These are phyloP conservation scores for Physaria fendleri DNA, from an alignment of 345 rosid genomes.

Conservation along the genomic window DNA sequence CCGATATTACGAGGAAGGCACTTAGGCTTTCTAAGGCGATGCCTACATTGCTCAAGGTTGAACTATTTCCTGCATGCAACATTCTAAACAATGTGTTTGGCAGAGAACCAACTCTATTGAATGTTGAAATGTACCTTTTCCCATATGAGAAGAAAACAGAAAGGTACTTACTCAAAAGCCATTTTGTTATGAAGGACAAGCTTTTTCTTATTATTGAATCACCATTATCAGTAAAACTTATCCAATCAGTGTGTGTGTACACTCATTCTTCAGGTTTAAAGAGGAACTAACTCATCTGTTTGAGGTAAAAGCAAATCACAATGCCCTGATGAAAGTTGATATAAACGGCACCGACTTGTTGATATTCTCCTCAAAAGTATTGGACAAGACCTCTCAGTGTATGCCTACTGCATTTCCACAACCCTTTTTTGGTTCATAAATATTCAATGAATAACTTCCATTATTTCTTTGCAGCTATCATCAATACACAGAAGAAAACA, in stretches of 20 bases:
- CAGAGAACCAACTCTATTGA: constrained; percentile 34
- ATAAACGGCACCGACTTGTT: constrained; percentile 49
- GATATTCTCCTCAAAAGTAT: constrained; percentile 51
- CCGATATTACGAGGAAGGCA: constrained; percentile 37
- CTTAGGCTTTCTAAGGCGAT: constrained; percentile 35
- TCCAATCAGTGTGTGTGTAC: no score
- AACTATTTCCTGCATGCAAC: constrained; percentile 35
- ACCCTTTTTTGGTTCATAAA: not conserved
- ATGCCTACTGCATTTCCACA: constrained; percentile 13
- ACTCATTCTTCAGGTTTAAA: constrained; percentile 29
- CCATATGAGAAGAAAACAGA: constrained; percentile 35
- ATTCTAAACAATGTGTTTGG: constrained; percentile 27
- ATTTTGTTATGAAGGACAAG: not conserved
- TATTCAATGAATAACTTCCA: not conserved
- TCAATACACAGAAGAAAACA: not conserved
- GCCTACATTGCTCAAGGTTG: constrained; percentile 42
- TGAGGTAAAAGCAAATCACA: constrained; percentile 29
- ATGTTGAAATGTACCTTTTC: constrained; percentile 48
- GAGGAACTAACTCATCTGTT: constrained; percentile 26
- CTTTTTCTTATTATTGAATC: constrained; percentile 6
- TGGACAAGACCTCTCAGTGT: constrained; percentile 46
- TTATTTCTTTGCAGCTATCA: constrained; percentile 3
- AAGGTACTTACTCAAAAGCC: constrained; percentile 42
- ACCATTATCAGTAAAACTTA: not conserved
- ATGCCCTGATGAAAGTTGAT: constrained; percentile 36